Conservation (phyloP, 2,329 filamentous ascomycete species). For the Aphanocladium album region DNA sequence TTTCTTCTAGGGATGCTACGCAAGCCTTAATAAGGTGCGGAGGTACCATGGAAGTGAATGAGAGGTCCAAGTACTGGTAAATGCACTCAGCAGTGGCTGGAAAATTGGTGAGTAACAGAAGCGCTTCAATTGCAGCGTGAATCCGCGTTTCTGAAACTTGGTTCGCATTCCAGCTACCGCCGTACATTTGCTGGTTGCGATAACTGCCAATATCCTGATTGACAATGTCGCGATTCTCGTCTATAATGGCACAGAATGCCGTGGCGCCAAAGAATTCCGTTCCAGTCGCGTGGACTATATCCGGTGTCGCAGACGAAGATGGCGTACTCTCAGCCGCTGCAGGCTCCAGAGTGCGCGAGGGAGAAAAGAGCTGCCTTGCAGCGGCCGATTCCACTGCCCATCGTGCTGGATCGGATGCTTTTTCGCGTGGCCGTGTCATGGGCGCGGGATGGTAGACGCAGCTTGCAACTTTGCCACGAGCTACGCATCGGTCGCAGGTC, state of each 20-base stretch:
- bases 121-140: not conserved
- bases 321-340: not conserved
- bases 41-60: not conserved
- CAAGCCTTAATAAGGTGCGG: not conserved
- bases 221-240: not conserved
- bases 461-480: not conserved
- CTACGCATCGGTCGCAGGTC: not conserved
- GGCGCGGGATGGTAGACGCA: not conserved
- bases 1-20: not conserved
- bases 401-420: not conserved
- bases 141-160: not conserved
- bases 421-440: not conserved
- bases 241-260: not conserved
- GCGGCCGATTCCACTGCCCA: too few species aligned
- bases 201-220: not conserved
- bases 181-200: not conserved
- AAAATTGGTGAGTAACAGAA: not conserved
- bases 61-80: not conserved
- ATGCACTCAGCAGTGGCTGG: not conserved
- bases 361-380: too few species aligned
- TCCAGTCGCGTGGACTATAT: not conserved
- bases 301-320: not conserved
- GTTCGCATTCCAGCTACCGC: not conserved
- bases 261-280: not conserved
- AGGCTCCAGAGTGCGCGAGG: not conserved